Evolutionary conservation across 2,329 filamentous ascomycete genomes (phyloP).

Genomic region (Thielaviopsis ethacetica): DNA sequence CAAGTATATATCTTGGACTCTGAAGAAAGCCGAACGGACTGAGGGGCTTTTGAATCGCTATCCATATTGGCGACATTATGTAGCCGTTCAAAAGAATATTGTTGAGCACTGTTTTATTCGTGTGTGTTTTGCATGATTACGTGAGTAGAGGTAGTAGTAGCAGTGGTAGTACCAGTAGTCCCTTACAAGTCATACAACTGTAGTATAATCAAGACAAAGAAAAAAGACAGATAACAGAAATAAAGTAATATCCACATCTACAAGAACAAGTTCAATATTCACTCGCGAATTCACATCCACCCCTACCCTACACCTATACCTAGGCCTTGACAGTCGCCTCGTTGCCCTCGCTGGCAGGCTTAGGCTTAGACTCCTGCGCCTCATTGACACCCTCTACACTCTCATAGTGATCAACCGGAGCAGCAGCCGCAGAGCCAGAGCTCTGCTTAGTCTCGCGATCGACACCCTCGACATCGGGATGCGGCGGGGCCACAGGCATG

Average conservation of each 20-base stretch:
- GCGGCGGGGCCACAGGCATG: slow-evolving; percentile 36
- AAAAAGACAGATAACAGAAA: background rate
- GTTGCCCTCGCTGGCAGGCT: slow-evolving; percentile 46
- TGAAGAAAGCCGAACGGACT: too few species aligned
- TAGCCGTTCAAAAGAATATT: too few species aligned
- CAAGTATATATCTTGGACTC: too few species aligned
- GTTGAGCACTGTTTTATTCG: too few species aligned
- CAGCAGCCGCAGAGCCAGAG: slow-evolving; percentile 20
- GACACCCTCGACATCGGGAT: slow-evolving; percentile 44
- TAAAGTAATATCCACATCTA: background rate
- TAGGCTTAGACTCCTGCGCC: slow-evolving; percentile 36
- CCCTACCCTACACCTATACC: background rate
- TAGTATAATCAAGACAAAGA: background rate
- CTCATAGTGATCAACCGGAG: slow-evolving; percentile 24
- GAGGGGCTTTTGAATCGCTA: too few species aligned
- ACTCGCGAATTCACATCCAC: background rate
- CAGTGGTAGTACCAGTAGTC: too few species aligned
- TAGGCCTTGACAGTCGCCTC: slow-evolving; percentile 30
- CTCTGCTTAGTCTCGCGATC: slow-evolving; percentile 39
- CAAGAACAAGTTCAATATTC: background rate
- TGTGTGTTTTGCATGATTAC: too few species aligned
- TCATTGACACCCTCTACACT: slow-evolving; percentile 44
- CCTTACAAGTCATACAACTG: background rate
- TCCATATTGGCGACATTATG: too few species aligned
- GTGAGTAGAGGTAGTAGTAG: too few species aligned